phyloP scores from a whole-genome alignment of 306 rosid genomes.

The Cucumis cinereus region DNA sequence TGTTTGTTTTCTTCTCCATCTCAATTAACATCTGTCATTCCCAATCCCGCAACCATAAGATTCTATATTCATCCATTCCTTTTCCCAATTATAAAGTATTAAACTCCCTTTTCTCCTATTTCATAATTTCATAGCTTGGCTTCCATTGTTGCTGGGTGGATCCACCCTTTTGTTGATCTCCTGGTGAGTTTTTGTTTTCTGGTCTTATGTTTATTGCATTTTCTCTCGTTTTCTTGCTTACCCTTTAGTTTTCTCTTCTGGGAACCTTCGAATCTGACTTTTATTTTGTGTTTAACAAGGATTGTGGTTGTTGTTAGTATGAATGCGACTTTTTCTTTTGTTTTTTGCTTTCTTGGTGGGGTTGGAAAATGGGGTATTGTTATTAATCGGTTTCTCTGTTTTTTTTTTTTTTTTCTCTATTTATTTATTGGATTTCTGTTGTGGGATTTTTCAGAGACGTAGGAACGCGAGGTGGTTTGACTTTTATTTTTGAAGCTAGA shows the following conservation, averaged over 20 bases:
- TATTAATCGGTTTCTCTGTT: neutral
- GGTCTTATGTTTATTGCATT: neutral
- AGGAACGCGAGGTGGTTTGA: neutral
- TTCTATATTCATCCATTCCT: neutral
- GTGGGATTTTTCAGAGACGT: slow-evolving; percentile 1
- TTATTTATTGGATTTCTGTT: neutral
- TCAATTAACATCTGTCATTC: neutral
- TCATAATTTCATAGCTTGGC: neutral
- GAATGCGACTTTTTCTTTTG: neutral
- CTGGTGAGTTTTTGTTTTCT: neutral
- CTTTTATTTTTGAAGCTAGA: neutral
- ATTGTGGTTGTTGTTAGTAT: neutral
- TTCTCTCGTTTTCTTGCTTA: neutral
- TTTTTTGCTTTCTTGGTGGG: neutral
- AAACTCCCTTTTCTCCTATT: neutral
- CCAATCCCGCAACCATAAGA: neutral
- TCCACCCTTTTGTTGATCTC: neutral
- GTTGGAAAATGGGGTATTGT: neutral
- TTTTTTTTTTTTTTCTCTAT: neutral
- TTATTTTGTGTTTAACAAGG: neutral
- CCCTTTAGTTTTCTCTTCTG: neutral
- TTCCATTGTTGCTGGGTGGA: neutral
- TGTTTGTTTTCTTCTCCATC: neutral
- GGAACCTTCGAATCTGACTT: neutral
- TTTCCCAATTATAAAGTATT: neutral